Base-by-base conservation (phyloP, 2,329 filamentous ascomycete genomes). In the Exophiala phaeomuriformis region DNA sequence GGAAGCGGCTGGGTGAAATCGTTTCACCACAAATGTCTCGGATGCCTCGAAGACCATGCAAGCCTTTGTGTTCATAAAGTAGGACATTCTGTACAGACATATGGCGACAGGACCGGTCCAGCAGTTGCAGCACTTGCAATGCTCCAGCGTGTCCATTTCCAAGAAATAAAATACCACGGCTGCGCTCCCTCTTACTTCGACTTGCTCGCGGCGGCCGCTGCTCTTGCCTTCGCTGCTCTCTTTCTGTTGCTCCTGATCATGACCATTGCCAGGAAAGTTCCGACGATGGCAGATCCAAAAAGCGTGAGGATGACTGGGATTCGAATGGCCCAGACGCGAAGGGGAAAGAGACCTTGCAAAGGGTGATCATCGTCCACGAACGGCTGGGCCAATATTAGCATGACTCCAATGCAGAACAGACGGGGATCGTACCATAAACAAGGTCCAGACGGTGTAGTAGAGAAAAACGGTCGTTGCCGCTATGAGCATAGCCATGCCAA, bases 201-300 rank as follows among this genome's bases (percentile, higher is more conserved):
- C 65, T 95, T 95, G 78, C 88, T 89, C 39, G 74, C 69, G 32
- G 77, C 76, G 19, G 86, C 85, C 52, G 86, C 85, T 53, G 86
- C 85, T 73, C 90, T 90, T 60, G 86, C 86, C 81, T 97, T 98
- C 63, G 89, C 84, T 2, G 89, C 89, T 82, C 93, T 96, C 83
- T 97, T 97, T 71, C 86, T 81, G 78, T 96, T 96, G 79, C 91
- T 97, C 71, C 88, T 83, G 75, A 98, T 97, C 93, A 98, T 98
- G 67, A 98, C 91, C 68, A 95, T 84, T 66, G 87, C 86, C 63
- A 98, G 79, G 78, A 98, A 98, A 56, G 89, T 94, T 60, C 93
- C 93, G 57, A 98, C 91, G 56, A 98, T 90, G 55, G 93, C 90
- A 56, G 85, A 90, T 61, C 86, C 90, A 62, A 98, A 79, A 44